A percentile compares a stretch with the other conserved stretches of the same genome.
These are phyloP conservation scores for Trametes cubensis DNA, from an alignment of 768 basidiomycete species.

Conservation along the genomic window DNA sequence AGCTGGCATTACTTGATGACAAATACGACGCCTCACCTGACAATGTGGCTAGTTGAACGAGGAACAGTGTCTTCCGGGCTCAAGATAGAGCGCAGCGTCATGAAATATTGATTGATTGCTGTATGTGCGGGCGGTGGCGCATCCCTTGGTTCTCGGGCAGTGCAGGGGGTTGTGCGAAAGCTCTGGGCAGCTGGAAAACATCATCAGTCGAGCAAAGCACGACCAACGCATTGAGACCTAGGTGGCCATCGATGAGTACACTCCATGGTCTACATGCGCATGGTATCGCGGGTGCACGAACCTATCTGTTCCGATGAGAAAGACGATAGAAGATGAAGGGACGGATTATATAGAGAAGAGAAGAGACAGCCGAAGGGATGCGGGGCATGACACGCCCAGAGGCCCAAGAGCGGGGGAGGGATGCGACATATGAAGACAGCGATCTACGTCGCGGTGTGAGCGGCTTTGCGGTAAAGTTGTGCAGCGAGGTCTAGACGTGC, in stretches of 20 bases:
- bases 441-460: constrained; percentile 14
- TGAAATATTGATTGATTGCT: too few species aligned
- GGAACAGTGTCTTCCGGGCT: too few species aligned
- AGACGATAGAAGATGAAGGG: constrained; percentile 10
- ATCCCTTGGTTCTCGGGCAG: too few species aligned
- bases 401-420: constrained; percentile 13
- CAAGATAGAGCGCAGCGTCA: too few species aligned
- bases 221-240: background rate
- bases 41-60: too few species aligned
- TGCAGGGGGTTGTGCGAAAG: too few species aligned
- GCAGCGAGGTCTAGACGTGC: constrained; percentile 11
- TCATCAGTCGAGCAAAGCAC: too few species aligned
- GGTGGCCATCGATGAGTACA: constrained; percentile 11
- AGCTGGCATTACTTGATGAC: too few species aligned
- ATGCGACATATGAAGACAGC: constrained; percentile 11
- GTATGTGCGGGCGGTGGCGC: too few species aligned
- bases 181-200: too few species aligned
- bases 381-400: background rate
- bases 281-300: constrained; percentile 1
- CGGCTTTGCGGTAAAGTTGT: background rate
- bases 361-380: constrained; percentile 5
- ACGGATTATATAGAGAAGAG: constrained; percentile 11
- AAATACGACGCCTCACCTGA: too few species aligned
- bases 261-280: background rate
- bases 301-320: constrained; percentile 15